Percentiles rank a stretch among this genome's conserved stretches.
Conservation (phyloP, 2,329 filamentous ascomycete species). For the Thelonectria blattea region DNA sequence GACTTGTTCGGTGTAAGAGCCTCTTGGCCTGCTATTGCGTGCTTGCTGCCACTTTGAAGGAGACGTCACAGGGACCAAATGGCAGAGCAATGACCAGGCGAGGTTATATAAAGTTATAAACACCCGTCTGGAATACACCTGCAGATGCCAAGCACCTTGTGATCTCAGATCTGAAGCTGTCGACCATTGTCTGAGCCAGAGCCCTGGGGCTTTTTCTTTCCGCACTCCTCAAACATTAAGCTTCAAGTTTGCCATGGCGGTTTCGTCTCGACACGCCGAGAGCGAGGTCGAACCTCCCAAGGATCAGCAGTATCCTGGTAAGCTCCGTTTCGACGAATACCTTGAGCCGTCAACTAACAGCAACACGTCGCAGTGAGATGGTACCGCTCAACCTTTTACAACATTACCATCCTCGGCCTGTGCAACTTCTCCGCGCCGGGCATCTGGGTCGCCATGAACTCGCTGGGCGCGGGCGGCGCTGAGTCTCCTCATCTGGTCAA, state of each 20-base stretch:
- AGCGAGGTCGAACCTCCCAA: conserved; percentile 38
- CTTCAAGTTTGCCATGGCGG: conserved; percentile 20
- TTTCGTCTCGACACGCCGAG: conserved; percentile 29
- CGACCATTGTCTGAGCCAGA: not conserved
- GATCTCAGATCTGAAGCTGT: conserved; percentile 2
- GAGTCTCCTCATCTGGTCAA: conserved; percentile 71
- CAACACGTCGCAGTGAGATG: conserved; percentile 59
- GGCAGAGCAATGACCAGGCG: not conserved
- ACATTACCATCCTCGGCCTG: conserved; percentile 72
- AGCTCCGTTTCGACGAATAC: not conserved
- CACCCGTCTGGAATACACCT: conserved; percentile 12
- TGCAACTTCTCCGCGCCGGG: conserved; percentile 75
- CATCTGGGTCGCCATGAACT: conserved; percentile 78
- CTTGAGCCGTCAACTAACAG: not conserved
- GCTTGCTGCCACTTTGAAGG: conserved; percentile 8
- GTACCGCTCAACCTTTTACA: conserved; percentile 75
- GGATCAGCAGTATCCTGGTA: conserved; percentile 41
- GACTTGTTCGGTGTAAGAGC: conserved; percentile 11
- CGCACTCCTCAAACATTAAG: not conserved
- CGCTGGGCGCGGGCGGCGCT: conserved; percentile 71
- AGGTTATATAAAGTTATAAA: conserved; percentile 27
- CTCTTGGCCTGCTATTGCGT: conserved; percentile 14
- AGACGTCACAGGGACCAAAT: conserved; percentile 1
- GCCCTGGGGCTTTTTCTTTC: not conserved
- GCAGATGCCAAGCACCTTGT: conserved; percentile 3